Evolutionary conservation across 768 basidiomycete genomes (phyloP).

Genomic region (Russula earlei): DNA sequence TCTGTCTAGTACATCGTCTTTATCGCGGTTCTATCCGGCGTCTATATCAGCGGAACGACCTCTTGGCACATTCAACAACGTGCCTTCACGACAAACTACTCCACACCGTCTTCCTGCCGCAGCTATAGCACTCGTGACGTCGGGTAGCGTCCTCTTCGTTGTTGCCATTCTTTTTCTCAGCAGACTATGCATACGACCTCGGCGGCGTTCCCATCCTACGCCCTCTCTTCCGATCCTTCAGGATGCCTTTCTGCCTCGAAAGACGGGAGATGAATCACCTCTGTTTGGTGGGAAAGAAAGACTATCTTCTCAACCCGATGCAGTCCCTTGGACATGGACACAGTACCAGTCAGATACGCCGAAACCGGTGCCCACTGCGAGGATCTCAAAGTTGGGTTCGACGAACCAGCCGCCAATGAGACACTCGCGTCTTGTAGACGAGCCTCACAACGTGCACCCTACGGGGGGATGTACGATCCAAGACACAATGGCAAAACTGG

Average conservation of each 20-base stretch:
- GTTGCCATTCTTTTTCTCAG: conserved; percentile 39
- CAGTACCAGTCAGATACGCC: conserved; percentile 25
- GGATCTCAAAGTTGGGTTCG: not conserved
- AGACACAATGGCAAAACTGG: conserved; percentile 1
- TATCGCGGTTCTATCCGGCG: not conserved
- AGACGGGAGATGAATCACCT: conserved; percentile 52
- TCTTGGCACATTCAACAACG: conserved; percentile 5
- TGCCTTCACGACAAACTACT: conserved; percentile 8
- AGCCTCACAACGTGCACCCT: not conserved
- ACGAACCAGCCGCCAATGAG: not conserved
- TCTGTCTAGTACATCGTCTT: not conserved
- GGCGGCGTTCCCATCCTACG: conserved; percentile 45
- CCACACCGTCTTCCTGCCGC: conserved; percentile 36
- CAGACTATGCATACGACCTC: conserved; percentile 41
- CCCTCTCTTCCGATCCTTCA: conserved; percentile 69
- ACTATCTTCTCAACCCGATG: conserved; percentile 36
- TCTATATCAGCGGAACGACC: conserved; percentile 14
- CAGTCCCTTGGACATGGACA: conserved; percentile 40
- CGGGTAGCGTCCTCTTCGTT: conserved; percentile 42
- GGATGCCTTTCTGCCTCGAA: conserved; percentile 41
- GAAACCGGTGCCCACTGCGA: conserved; percentile 3
- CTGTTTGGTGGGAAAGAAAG: conserved; percentile 71
- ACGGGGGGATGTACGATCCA: not conserved
- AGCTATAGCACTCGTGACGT: conserved; percentile 42
- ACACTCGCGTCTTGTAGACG: conserved; percentile 10